phyloP scores from a whole-genome alignment of 106 monocot genomes.

The Dendrobium officinale region DNA sequence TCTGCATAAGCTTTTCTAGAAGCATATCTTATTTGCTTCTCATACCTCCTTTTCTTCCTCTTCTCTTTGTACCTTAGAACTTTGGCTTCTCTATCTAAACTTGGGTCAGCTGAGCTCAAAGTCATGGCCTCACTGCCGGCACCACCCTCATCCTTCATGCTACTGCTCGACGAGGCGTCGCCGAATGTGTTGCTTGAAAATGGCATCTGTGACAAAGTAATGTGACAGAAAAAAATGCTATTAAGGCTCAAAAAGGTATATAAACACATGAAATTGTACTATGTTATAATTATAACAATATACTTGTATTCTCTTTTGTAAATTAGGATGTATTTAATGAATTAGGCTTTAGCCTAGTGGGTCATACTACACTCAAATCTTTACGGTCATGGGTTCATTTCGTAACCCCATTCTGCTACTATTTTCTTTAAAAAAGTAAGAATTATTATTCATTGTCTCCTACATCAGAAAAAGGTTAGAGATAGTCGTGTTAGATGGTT shows the following conservation, averaged over 20 bases:
- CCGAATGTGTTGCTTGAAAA: slow-evolving; percentile 10
- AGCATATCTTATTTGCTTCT: slow-evolving; percentile 42
- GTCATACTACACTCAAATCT: no score
- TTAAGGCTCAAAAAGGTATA: neutral
- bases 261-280: neutral
- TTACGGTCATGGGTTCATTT: no score
- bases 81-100: slow-evolving; percentile 27
- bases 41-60: slow-evolving; percentile 38
- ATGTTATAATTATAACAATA: no score
- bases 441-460: no score
- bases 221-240: neutral
- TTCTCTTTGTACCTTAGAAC: slow-evolving; percentile 52
- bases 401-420: no score
- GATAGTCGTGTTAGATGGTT: no score
- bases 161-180: slow-evolving; percentile 10
- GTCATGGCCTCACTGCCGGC: neutral
- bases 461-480: no score
- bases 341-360: no score
- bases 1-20: slow-evolving; percentile 43
- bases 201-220: slow-evolving; percentile 8
- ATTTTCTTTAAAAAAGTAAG: no score
- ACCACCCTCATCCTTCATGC: neutral
- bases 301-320: no score
- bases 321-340: no score
- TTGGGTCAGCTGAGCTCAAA: slow-evolving; percentile 13